These are phyloP conservation scores for Cadophora sp. DNA, from an alignment of 2,329 filamentous ascomycete genomes.

Conservation along the genomic window DNA sequence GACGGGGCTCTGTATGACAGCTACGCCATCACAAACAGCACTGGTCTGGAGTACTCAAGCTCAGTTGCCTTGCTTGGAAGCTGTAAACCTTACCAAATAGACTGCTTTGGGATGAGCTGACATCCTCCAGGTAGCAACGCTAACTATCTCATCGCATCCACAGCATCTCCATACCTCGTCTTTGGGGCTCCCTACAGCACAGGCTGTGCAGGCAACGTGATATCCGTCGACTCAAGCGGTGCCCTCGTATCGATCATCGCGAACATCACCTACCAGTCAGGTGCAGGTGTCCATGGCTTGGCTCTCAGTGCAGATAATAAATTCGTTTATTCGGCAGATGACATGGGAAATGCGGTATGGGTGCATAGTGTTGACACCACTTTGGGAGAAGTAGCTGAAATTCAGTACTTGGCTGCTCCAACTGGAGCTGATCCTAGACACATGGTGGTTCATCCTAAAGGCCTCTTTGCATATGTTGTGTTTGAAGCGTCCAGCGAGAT, in stretches of 20 bases:
- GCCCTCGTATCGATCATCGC: conserved; percentile 26
- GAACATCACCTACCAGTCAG: conserved; percentile 31
- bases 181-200: conserved; percentile 36
- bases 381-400: conserved; percentile 32
- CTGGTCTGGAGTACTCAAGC: conserved; percentile 29
- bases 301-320: conserved; percentile 35
- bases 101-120: not conserved
- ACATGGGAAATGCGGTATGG: conserved; percentile 45
- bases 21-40: conserved; percentile 31
- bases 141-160: conserved; percentile 30
- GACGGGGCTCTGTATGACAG: conserved; percentile 31
- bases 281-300: conserved; percentile 41
- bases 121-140: conserved; percentile 23
- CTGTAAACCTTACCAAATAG: conserved; percentile 10
- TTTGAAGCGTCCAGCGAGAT: conserved; percentile 40
- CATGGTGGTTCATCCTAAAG: conserved; percentile 41
- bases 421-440: conserved; percentile 38
- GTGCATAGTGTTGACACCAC: conserved; percentile 38
- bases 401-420: conserved; percentile 32
- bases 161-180: conserved; percentile 34
- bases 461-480: conserved; percentile 42
- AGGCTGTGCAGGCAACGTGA: conserved; percentile 33
- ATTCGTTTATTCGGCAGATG: conserved; percentile 44
- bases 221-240: conserved; percentile 37
- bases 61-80: conserved; percentile 27